Base-by-base conservation (phyloP, 805 yeast species). In the Candida verbasci region DNA sequence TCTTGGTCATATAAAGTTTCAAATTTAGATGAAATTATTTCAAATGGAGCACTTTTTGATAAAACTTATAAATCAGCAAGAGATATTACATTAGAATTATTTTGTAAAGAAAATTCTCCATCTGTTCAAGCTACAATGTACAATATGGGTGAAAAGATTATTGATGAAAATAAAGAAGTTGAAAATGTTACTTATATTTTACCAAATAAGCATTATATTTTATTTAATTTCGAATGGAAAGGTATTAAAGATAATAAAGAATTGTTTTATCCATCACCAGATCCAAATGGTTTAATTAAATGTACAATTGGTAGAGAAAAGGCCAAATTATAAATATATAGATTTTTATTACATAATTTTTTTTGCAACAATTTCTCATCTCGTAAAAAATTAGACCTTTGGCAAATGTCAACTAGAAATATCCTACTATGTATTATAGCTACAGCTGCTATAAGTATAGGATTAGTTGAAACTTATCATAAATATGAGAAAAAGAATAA, bases 51-150 rank as follows among this genome's bases (percentile, higher is more conserved):
- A 11, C 59, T 73, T 26, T 85, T 87, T 52, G 94, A 87, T 61
- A 37, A 55, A 8, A 74, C 83, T 22, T 85, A 72, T 59, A 56
- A 66, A n/a, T 53, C 58, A 10, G 93, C 86, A 14, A 74, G 86
- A 51, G 68, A 66, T 26, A 72, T 76, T 50, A 87, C 96, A 1
- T 71, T 88, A 50, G 82, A 78, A 37, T 70, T 72, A 41, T 89
- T 89, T 61, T 96, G 96, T 12, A 59, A 74, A 34, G 96, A 89
- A 62, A 78, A 86, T 60, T 86, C 95, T 8, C 78, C 96, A n/a
- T 84, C 95, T 17, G 97, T 89, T 31, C 97, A 89, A 68, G 96
- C 95, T 31, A 89, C 96, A 41, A 91, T 89, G 96, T 89, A 77
- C 72, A 85, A 87, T 72, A 89, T 89, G 93, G 74, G 85, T 26